These are phyloP conservation scores for Plasmodium sp. DNA, from an alignment of 169 alveolate genomes.

Conservation along the genomic window DNA sequence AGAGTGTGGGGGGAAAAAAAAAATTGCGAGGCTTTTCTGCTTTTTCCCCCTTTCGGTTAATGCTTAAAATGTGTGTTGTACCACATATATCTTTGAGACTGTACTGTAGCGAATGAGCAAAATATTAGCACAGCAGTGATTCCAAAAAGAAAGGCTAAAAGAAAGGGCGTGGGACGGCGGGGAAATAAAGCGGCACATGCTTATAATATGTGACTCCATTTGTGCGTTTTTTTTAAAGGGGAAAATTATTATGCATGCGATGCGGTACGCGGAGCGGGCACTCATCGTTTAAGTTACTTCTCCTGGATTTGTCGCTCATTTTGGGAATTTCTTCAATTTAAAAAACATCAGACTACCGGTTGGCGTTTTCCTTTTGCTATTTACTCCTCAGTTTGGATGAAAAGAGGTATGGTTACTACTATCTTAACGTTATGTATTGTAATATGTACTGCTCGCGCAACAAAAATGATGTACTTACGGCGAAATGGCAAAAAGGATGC, in stretches of 20 bases:
- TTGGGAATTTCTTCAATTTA: slow-evolving; percentile 10
- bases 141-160: slow-evolving; percentile 68
- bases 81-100: slow-evolving; percentile 65
- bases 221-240: slow-evolving; percentile 7
- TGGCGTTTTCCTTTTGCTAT: background rate
- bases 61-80: background rate
- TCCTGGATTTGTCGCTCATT: slow-evolving; percentile 74
- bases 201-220: background rate
- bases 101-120: slow-evolving; percentile 57
- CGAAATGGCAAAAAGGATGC: background rate
- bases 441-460: slow-evolving; percentile 14
- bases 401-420: background rate
- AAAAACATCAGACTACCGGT: slow-evolving; percentile 6
- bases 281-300: slow-evolving; percentile 19
- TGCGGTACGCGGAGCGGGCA: background rate
- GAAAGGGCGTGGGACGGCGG: background rate
- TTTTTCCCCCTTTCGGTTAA: background rate
- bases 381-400: background rate
- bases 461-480: background rate
- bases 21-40: background rate
- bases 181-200: background rate
- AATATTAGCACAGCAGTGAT: slow-evolving; percentile 40
- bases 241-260: background rate
- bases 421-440: background rate
- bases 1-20: background rate